Base-by-base conservation (phyloP, 345 rosid species). In the Gossypium raimondii region DNA sequence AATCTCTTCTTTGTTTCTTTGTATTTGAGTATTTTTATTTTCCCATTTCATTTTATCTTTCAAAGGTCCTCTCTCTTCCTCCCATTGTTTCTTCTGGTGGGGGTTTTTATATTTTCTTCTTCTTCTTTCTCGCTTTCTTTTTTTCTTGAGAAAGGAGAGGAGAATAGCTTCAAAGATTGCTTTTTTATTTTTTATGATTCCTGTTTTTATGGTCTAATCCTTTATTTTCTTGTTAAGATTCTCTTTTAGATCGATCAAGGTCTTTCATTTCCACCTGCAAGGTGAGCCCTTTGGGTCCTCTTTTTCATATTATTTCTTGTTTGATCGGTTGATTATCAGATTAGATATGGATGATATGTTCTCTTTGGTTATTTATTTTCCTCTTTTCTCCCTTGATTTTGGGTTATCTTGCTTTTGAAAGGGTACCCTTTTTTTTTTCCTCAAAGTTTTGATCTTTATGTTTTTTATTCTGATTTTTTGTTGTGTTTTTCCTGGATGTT, bases 271-370 rank as follows among this genome's bases (percentile, higher is more conserved):
- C 11, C 64, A 22, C 55, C 41, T 48, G n/a, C 74, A 76, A 38
- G 90, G 88, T 83, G 76, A 79, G 73, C 53, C 75, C 41, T 72
- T 78, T 29, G 7, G 50, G 45, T 75, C n/a, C 53, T 17, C 47
- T 17, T 73, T 70, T 38, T 43, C 61, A 80, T 50, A 25, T 11
- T 22, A 55, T 27, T 58, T 47, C 55, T 45, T 60, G 63, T 66
- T 81, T 9, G 84, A 81, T 82, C 81, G 81, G 80, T 57, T 47
- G 73, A 41, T 67, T 72, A 11, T 60, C 22, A 9, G 53, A 66
- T 58, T 50, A 67, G 13, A 70, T 75, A 17, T 75, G 59, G 47
- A 58, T 44, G 60, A 52, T 78, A 16, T 72, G 41, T 34, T 45
- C 2, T 61, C 13, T 62, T 5, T 25, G 11, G 13, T 17, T 59